Base-by-base conservation (phyloP, 2,329 filamentous ascomycete genomes). In the Penicillium oxalicum region DNA sequence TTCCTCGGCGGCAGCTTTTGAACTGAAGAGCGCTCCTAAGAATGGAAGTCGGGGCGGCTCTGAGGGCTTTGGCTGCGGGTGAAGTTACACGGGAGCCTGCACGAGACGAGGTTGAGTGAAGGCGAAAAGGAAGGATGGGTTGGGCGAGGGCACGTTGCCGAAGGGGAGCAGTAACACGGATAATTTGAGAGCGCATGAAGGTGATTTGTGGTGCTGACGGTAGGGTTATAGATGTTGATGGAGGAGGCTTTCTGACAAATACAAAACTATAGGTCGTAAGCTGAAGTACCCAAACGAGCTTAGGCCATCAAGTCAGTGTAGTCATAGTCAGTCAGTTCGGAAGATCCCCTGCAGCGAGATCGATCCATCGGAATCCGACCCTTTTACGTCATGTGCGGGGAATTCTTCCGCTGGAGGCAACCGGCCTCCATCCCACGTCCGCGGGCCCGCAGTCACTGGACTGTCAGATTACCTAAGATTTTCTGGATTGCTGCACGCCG, bases 1-100 rank as follows among this genome's bases (percentile, higher is more conserved):
- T 13, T 67, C 54, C 55, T 69, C 65, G 56, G 77, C 74, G 37
- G 72, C 75, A 38, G 73, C 67, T 44, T 79, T 83, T 47, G 83
- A 79, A 49, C 79, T 77, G 62, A 95, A 95, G 2, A 95, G 73
- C 48, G 84, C 82, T 58, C 87, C 77, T 34, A 95, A 63, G 58
- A 95, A 88, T 1, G 90, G 86, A 61, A 95, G 79, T 79, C 45
- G 88, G 84, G 81, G 91, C 89, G 60, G 86, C 85, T 64, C 71
- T 74, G 49, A 79, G 59, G 49, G 69, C 60, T 39, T 65, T 71
- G 36, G 59, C 59, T 60, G 70, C 47, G 8, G 62, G 59, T 56
- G 18, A 18, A 18, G 69, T 61, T 54, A 58, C 49, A 34, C 53
- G 47, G 24, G 52, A 53, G 13, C 47, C 34, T 29, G 49, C 57